These are phyloP conservation scores for Rhododendron henanense DNA, from an alignment of 148 eudicot genomes.

Conservation along the genomic window DNA sequence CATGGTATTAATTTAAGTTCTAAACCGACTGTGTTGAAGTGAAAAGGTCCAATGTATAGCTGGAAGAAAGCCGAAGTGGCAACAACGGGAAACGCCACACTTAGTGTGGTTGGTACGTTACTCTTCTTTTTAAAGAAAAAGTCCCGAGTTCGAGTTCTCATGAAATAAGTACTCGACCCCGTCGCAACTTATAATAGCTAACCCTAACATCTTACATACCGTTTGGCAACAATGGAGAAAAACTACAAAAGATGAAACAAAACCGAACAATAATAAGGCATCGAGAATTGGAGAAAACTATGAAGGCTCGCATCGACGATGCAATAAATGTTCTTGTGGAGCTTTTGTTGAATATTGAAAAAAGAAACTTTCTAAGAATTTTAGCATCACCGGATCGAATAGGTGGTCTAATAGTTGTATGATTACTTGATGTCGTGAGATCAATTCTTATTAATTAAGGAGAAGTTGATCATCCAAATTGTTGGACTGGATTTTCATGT, in stretches of 20 bases:
- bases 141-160: no score
- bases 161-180: no score
- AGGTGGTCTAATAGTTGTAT: background rate
- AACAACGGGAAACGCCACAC: background rate
- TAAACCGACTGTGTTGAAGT: background rate
- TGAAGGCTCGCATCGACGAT: background rate
- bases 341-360: no score
- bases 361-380: no score
- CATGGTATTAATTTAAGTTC: background rate
- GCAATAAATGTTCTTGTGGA: background rate
- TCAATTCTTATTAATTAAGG: background rate
- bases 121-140: no score
- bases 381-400: no score
- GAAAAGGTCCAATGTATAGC: background rate
- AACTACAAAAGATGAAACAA: background rate
- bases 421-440: background rate
- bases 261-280: background rate
- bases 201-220: no score
- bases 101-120: no score
- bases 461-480: background rate
- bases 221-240: no score
- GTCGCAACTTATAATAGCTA: no score
- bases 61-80: background rate
- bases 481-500: no score
- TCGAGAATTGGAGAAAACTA: background rate